Evolutionary conservation across 768 basidiomycete species (phyloP).

Genomic region (Boletus sensibilis): DNA sequence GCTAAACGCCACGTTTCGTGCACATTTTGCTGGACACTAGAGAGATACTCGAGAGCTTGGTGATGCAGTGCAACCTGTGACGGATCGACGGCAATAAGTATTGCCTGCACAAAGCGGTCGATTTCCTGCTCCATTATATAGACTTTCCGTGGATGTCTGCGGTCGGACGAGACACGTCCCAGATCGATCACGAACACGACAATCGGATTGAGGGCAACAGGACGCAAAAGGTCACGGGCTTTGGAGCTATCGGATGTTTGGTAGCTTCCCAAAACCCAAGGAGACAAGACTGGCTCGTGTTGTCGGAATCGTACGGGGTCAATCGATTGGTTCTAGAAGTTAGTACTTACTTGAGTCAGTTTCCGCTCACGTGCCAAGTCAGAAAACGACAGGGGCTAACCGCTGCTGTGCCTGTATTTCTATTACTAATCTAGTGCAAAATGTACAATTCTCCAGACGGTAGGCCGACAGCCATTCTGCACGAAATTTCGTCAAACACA

Average conservation of each 20-base stretch:
- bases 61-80: slow-evolving; percentile 69
- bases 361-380: slow-evolving; percentile 27
- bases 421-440: slow-evolving; percentile 33
- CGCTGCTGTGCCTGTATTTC: too few species aligned
- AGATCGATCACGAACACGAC: slow-evolving; percentile 14
- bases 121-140: slow-evolving; percentile 69
- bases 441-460: slow-evolving; percentile 55
- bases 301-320: background rate
- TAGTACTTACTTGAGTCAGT: slow-evolving; percentile 10
- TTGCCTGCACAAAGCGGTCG: slow-evolving; percentile 78
- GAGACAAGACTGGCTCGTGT: background rate
- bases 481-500: slow-evolving; percentile 56
- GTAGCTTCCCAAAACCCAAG: background rate
- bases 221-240: background rate
- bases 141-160: slow-evolving; percentile 11
- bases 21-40: slow-evolving; percentile 72
- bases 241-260: slow-evolving; percentile 2
- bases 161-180: slow-evolving; percentile 20
- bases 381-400: slow-evolving; percentile 19
- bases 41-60: slow-evolving; percentile 83
- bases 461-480: slow-evolving; percentile 49
- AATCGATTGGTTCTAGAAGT: background rate
- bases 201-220: background rate
- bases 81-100: slow-evolving; percentile 84
- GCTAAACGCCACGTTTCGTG: slow-evolving; percentile 79